phyloP scores from a whole-genome alignment of 1,284 basidiomycete genomes.

The Exsudoporus floridanus region DNA sequence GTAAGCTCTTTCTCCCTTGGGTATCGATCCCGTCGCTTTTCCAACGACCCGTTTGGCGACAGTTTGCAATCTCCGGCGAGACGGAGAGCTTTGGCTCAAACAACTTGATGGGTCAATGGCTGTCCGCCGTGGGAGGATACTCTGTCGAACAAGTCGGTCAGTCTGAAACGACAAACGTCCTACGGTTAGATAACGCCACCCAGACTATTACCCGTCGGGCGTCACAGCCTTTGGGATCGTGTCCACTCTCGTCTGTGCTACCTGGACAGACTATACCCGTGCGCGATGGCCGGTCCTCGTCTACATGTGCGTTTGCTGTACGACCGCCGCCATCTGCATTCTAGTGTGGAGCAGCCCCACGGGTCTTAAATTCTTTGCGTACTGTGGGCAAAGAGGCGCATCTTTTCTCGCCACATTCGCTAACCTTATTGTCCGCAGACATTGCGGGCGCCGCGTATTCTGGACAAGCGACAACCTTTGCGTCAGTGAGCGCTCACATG shows the following conservation, averaged over 20 bases:
- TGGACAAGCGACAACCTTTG: slow-evolving; percentile 69
- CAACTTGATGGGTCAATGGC: slow-evolving; percentile 76
- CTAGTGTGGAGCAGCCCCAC: slow-evolving; percentile 56
- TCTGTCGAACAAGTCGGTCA: slow-evolving; percentile 59
- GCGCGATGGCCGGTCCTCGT: slow-evolving; percentile 65
- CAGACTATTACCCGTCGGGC: slow-evolving; percentile 67
- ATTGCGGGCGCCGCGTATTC: slow-evolving; percentile 63
- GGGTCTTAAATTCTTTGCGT: slow-evolving; percentile 66
- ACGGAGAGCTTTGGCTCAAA: slow-evolving; percentile 72
- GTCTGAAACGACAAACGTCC: slow-evolving; percentile 5
- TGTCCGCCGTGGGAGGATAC: slow-evolving; percentile 60
- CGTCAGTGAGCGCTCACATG: slow-evolving; percentile 40
- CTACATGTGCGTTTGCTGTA: slow-evolving; percentile 57
- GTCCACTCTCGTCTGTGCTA: slow-evolving; percentile 60
- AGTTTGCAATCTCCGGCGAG: slow-evolving; percentile 68
- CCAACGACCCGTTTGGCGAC: background rate
- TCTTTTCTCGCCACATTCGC: background rate
- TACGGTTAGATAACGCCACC: background rate
- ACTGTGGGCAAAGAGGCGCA: slow-evolving; percentile 44
- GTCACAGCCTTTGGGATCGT: slow-evolving; percentile 63
- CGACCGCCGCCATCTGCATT: slow-evolving; percentile 56
- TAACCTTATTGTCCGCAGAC: slow-evolving; percentile 37
- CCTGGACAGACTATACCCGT: slow-evolving; percentile 58
- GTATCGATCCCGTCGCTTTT: background rate
- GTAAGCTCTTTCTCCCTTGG: slow-evolving; percentile 41